Conservation (phyloP, 140 eudicot genomes). For the Senecio squalidus region DNA sequence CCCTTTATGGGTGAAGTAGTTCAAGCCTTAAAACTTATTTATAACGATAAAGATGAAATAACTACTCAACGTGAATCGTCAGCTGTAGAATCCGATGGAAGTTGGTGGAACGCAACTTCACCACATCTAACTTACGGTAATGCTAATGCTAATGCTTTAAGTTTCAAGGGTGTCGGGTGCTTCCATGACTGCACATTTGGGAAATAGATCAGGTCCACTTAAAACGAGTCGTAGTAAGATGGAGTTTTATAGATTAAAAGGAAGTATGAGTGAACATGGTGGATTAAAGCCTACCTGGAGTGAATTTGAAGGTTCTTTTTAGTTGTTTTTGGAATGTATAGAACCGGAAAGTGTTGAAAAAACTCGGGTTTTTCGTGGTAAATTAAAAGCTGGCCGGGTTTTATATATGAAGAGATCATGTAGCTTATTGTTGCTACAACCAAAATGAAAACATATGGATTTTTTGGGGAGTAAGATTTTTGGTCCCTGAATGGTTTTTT, state of each 20-base stretch:
- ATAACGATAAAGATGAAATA: background rate
- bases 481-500: background rate
- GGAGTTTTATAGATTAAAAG: constrained; percentile 35
- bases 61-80: constrained; percentile 48
- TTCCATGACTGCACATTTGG: constrained; percentile 18
- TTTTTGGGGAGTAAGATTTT: background rate
- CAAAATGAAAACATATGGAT: background rate
- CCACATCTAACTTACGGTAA: constrained; percentile 35
- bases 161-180: constrained; percentile 24
- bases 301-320: constrained; percentile 35
- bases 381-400: background rate
- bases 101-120: constrained; percentile 56
- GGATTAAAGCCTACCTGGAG: constrained; percentile 29
- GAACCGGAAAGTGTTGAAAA: background rate
- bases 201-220: constrained; percentile 57
- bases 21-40: constrained; percentile 2
- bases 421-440: background rate
- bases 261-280: constrained; percentile 59
- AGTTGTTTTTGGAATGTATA: constrained; percentile 36
- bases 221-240: constrained; percentile 42
- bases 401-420: background rate
- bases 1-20: constrained; percentile 14
- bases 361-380: background rate
- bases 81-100: constrained; percentile 42
- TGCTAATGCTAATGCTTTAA: constrained; percentile 34